phyloP scores from a whole-genome alignment of 805 yeast genomes.

The Candida oleophila region DNA sequence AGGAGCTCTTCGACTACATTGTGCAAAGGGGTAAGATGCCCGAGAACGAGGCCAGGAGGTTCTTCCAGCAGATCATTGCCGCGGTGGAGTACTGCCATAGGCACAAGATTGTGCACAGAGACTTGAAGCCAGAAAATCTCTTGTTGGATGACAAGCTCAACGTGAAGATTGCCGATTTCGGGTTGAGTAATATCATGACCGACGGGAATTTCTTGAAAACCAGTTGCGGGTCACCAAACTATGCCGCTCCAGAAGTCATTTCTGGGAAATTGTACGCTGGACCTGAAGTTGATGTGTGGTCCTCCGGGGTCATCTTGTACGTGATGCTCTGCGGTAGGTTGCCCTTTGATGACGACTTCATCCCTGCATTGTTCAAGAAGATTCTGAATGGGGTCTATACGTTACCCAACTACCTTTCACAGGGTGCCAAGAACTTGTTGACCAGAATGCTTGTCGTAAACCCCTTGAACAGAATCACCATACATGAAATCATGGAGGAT shows the following conservation, averaged over 20 bases:
- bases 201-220: conserved; percentile 95
- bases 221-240: conserved; percentile 94
- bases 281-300: conserved; percentile 98
- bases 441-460: conserved; percentile 92
- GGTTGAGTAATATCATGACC: conserved; percentile 92
- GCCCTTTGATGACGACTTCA: conserved; percentile 95
- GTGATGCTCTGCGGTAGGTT: conserved; percentile 95
- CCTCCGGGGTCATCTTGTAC: conserved; percentile 90
- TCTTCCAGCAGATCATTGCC: conserved; percentile 93
- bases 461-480: conserved; percentile 90
- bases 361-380: conserved; percentile 90
- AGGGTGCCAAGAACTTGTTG: conserved; percentile 80
- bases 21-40: conserved; percentile 92
- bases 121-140: conserved; percentile 92
- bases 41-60: conserved; percentile 87
- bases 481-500: conserved; percentile 88
- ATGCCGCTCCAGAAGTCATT: conserved; percentile 97
- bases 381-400: conserved; percentile 92
- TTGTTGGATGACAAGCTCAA: conserved; percentile 85
- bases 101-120: conserved; percentile 95
- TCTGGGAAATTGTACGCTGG: conserved; percentile 95
- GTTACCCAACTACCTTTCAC: conserved; percentile 79
- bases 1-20: conserved; percentile 91
- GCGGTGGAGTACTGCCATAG: conserved; percentile 97
- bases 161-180: conserved; percentile 95